phyloP scores from a whole-genome alignment of 1,284 basidiomycete species.

The Malassezia globosa region DNA sequence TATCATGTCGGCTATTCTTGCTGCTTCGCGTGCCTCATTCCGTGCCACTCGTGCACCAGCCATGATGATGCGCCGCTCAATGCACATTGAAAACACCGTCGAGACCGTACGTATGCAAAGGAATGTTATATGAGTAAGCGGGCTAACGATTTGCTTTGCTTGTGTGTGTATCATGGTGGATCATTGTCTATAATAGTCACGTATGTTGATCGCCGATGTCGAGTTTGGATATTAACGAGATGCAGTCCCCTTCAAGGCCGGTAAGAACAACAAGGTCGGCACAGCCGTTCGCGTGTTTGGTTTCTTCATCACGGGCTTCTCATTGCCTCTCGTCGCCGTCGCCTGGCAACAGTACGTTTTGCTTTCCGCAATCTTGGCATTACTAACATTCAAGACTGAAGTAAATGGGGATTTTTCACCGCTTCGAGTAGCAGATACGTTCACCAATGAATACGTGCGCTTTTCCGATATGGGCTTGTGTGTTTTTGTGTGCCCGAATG shows the following conservation, averaged over 20 bases:
- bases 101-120: conserved; percentile 31
- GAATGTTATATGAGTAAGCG: neutral
- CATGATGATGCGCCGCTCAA: conserved; percentile 22
- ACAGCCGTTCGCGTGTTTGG: conserved; percentile 30
- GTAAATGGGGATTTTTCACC: conserved; percentile 2
- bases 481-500: no score
- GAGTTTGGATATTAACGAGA: neutral
- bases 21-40: conserved; percentile 28
- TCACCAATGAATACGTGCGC: conserved; percentile 1
- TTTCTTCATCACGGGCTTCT: conserved; percentile 37
- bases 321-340: conserved; percentile 37
- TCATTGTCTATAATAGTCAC: conserved; percentile 17
- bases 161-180: neutral
- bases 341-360: conserved; percentile 37
- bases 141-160: neutral
- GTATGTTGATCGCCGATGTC: conserved; percentile 12
- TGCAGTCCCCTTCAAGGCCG: conserved; percentile 40
- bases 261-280: conserved; percentile 35
- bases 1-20: conserved; percentile 35
- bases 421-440: neutral
- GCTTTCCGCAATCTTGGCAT: neutral
- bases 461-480: no score
- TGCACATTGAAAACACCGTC: conserved; percentile 45
- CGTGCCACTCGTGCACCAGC: conserved; percentile 26
- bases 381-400: conserved; percentile 8